Evolutionary conservation across 2,329 filamentous ascomycete genomes (phyloP), one percentile per base, ranked within the genome.

Genomic region (Uncinocarpus reesii): DNA sequence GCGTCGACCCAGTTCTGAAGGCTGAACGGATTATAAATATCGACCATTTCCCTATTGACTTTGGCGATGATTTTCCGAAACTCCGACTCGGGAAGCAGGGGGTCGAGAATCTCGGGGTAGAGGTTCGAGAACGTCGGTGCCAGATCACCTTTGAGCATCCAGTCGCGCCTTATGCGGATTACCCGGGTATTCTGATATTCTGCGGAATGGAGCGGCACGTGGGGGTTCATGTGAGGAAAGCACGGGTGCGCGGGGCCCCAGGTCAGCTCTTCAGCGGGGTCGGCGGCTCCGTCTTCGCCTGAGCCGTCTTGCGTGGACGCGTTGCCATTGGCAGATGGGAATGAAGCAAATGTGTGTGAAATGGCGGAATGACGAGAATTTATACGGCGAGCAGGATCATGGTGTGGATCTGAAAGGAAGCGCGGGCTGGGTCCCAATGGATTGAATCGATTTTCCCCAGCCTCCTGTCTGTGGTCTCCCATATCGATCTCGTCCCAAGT

Each of bases 201-300:
- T 11, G 78, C 73, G 6, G 86, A 93, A 49, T 81, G 74, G 8
- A 85, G 62, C 0, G 89, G 81, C 4, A 95, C 90, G 64, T 98
- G 89, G 0, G 89, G 85, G 61, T 96, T 96, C 32, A 87, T 71
- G 61, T 96, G 92, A 42, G 92, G 92, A 62, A 83, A 96, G 65
- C 92, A 98, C 3, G 92, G 90, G 63, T 98, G 92, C 34, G 84
- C 80, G 11, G 89, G 88, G 0, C 92, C 90, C 92, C 92, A 98
- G 65, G 87, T 80, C 44, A 87, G 80, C 53, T 84, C 83, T 46
- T 81, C 74, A 23, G 80, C 81, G 18, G 77, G 75, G 42, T 81
- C 77, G 11, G 60, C 65, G 41, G 81, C 77, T 26, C 73, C 62
- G 7, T 51, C 50, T 10, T 56, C 62, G 11, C 58, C 58, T 32